These are phyloP conservation scores for Neoboletus magnificus DNA, from an alignment of 768 basidiomycete genomes.

Conservation along the genomic window DNA sequence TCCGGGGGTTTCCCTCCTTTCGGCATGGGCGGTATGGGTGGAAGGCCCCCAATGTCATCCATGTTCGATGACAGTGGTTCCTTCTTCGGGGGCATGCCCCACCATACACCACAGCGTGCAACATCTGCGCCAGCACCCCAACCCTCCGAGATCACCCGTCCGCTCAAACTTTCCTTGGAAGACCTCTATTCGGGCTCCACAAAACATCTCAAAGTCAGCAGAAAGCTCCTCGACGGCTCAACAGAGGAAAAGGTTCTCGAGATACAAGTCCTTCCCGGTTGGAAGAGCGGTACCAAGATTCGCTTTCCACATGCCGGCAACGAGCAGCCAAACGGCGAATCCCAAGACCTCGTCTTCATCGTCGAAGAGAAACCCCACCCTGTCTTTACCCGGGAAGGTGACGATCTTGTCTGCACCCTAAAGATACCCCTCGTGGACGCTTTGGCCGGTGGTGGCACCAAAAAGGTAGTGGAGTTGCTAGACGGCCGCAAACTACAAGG, in stretches of 20 bases:
- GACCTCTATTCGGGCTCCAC: constrained; percentile 83
- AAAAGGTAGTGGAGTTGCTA: constrained; percentile 60
- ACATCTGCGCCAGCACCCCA: constrained; percentile 31
- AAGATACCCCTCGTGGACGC: constrained; percentile 82
- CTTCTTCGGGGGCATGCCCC: constrained; percentile 50
- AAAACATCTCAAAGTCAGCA: constrained; percentile 86
- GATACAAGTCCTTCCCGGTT: constrained; percentile 79
- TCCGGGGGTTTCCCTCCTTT: constrained; percentile 34
- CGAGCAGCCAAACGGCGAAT: constrained; percentile 60
- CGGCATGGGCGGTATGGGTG: constrained; percentile 43
- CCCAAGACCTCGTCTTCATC: constrained; percentile 93
- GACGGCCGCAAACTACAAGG: constrained; percentile 80
- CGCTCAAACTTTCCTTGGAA: constrained; percentile 80
- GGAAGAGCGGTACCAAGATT: constrained; percentile 96
- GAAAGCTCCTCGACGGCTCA: constrained; percentile 64
- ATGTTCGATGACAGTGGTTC: constrained; percentile 37
- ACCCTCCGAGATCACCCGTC: constrained; percentile 66
- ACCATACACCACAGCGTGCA: constrained; percentile 34
- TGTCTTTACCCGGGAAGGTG: constrained; percentile 72
- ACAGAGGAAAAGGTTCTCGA: constrained; percentile 87
- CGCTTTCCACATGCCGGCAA: constrained; percentile 87
- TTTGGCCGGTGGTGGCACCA: constrained; percentile 56
- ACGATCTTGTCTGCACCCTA: constrained; percentile 65
- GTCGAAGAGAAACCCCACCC: constrained; percentile 93
- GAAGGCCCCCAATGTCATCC: constrained; percentile 28